A percentile compares a stretch with the other conserved stretches of the same genome.
Evolutionary conservation across 768 basidiomycete species (phyloP).

Genomic region (Gloeopeniophorella convolvens): DNA sequence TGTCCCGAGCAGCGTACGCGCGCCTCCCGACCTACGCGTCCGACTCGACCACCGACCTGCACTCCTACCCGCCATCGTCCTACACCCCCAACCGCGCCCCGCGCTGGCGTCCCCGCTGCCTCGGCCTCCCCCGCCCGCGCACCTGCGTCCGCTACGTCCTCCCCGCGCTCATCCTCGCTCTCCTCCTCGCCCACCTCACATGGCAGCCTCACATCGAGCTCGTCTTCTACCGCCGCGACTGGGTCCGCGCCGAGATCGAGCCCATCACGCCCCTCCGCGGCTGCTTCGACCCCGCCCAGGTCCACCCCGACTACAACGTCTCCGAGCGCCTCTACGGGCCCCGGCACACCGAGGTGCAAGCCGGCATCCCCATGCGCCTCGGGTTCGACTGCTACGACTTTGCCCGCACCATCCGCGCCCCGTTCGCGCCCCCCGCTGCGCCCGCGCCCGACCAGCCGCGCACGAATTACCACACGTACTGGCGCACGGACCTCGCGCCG

Average conservation of each 20-base stretch:
- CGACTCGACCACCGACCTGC: not conserved
- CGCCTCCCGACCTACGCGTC: not conserved
- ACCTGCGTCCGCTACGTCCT: conserved; percentile 13
- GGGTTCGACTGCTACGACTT: conserved; percentile 93
- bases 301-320: conserved; percentile 64
- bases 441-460: conserved; percentile 33
- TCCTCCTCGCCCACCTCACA: conserved; percentile 18
- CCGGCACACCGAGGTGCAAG: conserved; percentile 64
- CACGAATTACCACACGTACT: conserved; percentile 85
- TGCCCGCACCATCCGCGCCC: conserved; percentile 63
- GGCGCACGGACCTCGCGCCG: conserved; percentile 81
- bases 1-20: not conserved
- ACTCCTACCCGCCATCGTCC: conserved; percentile 1
- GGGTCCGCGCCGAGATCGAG: conserved; percentile 72
- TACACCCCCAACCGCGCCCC: not conserved
- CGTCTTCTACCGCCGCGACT: conserved; percentile 66
- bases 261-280: conserved; percentile 55
- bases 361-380: conserved; percentile 70
- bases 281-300: conserved; percentile 61
- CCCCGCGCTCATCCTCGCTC: conserved; percentile 16
- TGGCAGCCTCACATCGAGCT: conserved; percentile 87
- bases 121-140: conserved; percentile 4
- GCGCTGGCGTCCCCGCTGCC: not conserved
- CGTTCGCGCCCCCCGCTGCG: not conserved
- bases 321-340: conserved; percentile 57